These are phyloP conservation scores for Paecilomyces variotii DNA, from an alignment of 2,329 filamentous ascomycete species.

Conservation along the genomic window DNA sequence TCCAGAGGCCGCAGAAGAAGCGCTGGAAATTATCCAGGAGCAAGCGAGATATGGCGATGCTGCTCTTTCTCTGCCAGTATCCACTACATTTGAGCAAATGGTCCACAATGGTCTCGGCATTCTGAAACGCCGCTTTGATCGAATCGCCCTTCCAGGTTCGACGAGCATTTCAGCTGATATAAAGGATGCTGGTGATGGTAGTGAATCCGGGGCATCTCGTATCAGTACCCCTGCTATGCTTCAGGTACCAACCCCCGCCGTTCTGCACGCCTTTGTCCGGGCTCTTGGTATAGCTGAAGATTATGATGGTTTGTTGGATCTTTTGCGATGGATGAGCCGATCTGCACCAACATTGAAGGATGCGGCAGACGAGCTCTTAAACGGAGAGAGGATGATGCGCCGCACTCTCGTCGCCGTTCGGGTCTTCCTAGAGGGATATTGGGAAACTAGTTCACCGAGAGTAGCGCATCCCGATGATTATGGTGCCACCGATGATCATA, in stretches of 20 bases:
- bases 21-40: conserved; percentile 15
- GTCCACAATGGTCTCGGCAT: conserved; percentile 20
- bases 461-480: background rate
- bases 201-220: background rate
- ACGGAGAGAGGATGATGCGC: conserved; percentile 31
- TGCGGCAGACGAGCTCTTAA: conserved; percentile 25
- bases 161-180: conserved; percentile 4
- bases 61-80: background rate
- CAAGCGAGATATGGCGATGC: conserved; percentile 3
- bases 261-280: conserved; percentile 35
- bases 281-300: conserved; percentile 34
- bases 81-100: conserved; percentile 19
- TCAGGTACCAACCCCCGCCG: conserved; percentile 29
- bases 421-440: conserved; percentile 32
- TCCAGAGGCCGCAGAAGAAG: conserved; percentile 18
- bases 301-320: conserved; percentile 28
- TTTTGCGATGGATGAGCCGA: conserved; percentile 36
- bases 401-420: conserved; percentile 32
- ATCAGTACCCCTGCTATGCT: conserved; percentile 22
- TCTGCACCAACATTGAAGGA: conserved; percentile 25
- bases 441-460: conserved; percentile 8
- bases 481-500: background rate
- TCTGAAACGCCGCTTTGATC: conserved; percentile 29
- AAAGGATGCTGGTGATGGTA: background rate
- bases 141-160: conserved; percentile 22